Conservation (phyloP, 805 yeast species). For the Starmerella bombi region DNA sequence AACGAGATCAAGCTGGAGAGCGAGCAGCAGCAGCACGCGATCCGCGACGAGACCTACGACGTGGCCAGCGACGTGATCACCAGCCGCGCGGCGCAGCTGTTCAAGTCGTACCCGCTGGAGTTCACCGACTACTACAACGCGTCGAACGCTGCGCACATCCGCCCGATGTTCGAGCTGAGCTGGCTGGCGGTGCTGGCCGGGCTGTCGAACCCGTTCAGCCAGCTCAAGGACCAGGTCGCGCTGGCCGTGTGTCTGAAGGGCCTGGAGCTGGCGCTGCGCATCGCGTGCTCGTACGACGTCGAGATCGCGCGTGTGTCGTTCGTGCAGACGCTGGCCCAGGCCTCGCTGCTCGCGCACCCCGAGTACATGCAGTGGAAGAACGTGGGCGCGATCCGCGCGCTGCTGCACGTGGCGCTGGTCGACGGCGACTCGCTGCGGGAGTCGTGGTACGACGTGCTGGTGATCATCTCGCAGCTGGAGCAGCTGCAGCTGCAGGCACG, state of each 20-base stretch:
- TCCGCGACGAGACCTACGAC: slow-evolving; percentile 69
- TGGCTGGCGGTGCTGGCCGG: slow-evolving; percentile 98
- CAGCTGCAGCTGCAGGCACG: slow-evolving; percentile 52
- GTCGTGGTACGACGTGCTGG: slow-evolving; percentile 76
- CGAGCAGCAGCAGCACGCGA: slow-evolving; percentile 84
- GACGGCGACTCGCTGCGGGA: slow-evolving; percentile 64
- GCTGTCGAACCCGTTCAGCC: slow-evolving; percentile 84
- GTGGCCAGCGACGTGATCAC: slow-evolving; percentile 90
- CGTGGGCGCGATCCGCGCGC: slow-evolving; percentile 60
- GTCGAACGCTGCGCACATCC: slow-evolving; percentile 76
- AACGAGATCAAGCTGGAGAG: slow-evolving; percentile 85
- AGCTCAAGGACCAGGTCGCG: slow-evolving; percentile 49
- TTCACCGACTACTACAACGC: slow-evolving; percentile 65
- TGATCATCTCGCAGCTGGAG: slow-evolving; percentile 80
- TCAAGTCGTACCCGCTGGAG: slow-evolving; percentile 38
- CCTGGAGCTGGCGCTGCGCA: slow-evolving; percentile 62
- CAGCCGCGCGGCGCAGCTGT: slow-evolving; percentile 71
- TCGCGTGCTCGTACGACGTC: slow-evolving; percentile 70
- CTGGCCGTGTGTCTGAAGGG: slow-evolving; percentile 57
- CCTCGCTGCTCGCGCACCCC: slow-evolving; percentile 62
- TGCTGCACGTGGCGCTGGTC: slow-evolving; percentile 61
- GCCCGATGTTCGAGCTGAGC: slow-evolving; percentile 79
- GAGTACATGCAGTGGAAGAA: slow-evolving; percentile 69
- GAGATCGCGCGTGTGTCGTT: slow-evolving; percentile 81
- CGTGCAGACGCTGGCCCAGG: slow-evolving; percentile 76